These are phyloP conservation scores for Lojkania enalia DNA, from an alignment of 2,329 filamentous ascomycete species.

Conservation along the genomic window DNA sequence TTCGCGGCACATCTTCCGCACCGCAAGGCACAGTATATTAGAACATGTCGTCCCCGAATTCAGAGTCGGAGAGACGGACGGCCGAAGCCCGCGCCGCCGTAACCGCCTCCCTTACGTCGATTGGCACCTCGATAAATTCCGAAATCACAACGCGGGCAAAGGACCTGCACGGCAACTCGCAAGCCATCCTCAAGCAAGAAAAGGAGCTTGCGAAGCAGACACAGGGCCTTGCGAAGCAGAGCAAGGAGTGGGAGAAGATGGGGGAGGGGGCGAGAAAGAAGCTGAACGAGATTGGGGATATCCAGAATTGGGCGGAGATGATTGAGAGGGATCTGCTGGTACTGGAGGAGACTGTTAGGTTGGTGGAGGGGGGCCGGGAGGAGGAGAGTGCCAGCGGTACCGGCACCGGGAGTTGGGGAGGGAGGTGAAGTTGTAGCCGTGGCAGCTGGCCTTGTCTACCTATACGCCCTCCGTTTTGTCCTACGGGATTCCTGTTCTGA, in stretches of 20 bases:
- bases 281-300: conserved; percentile 77
- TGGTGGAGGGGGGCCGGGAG: conserved; percentile 34
- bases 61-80: conserved; percentile 40
- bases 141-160: conserved; percentile 69
- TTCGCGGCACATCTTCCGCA: too few relatives aligned
- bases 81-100: conserved; percentile 57
- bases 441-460: too few relatives aligned
- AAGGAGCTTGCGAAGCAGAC: conserved; percentile 65
- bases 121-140: conserved; percentile 71
- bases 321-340: conserved; percentile 56
- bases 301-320: conserved; percentile 88
- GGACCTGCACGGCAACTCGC: conserved; percentile 70
- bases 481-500: too few relatives aligned
- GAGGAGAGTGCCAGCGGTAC: conserved; percentile 38
- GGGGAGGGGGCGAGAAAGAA: conserved; percentile 64
- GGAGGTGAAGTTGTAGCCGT: too few relatives aligned
- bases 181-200: conserved; percentile 69
- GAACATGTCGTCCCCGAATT: conserved; percentile 36
- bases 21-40: conserved; percentile 11
- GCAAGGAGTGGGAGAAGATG: conserved; percentile 65
- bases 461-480: too few relatives aligned
- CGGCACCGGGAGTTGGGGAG: conserved; percentile 14
- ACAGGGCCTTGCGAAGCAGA: conserved; percentile 63
- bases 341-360: conserved; percentile 45
- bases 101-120: conserved; percentile 52